These are phyloP conservation scores for Conticribra guillardii DNA, from an alignment of 108 stramenopile species.

Conservation along the genomic window DNA sequence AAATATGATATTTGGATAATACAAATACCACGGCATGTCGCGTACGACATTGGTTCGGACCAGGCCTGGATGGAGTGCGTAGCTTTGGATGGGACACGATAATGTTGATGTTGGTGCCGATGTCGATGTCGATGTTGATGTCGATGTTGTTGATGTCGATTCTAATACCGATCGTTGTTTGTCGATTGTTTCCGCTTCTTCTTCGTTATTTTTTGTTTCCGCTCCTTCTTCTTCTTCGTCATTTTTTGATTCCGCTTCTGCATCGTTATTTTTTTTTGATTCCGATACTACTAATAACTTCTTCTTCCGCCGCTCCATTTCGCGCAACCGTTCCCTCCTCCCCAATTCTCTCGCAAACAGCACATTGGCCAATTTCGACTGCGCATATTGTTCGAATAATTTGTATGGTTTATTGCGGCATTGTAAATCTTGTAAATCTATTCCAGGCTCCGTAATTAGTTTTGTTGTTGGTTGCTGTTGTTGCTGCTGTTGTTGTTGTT, in stretches of 20 bases:
- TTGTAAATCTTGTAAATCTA: slow-evolving; percentile 75
- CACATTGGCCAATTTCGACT: slow-evolving; percentile 88
- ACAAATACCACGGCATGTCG: slow-evolving; percentile 85
- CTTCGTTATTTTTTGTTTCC: too few species aligned
- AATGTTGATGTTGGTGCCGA: too few species aligned
- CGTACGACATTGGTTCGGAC: slow-evolving; percentile 88
- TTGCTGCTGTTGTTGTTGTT: not conserved
- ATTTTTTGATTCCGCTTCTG: too few species aligned
- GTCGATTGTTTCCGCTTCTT: too few species aligned
- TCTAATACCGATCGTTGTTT: too few species aligned
- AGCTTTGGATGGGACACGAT: slow-evolving; percentile 35
- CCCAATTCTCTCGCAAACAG: slow-evolving; percentile 76
- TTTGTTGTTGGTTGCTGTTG: slow-evolving; percentile 47
- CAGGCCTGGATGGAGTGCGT: slow-evolving; percentile 87
- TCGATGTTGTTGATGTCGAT: too few species aligned
- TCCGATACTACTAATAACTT: not conserved
- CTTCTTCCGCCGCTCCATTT: not conserved
- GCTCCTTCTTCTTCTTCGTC: too few species aligned
- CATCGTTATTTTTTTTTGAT: too few species aligned
- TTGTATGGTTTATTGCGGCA: slow-evolving; percentile 64
- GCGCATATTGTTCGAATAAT: slow-evolving; percentile 87
- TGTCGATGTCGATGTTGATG: too few species aligned
- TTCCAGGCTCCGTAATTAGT: slow-evolving; percentile 39
- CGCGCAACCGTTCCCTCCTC: slow-evolving; percentile 37
- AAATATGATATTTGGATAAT: slow-evolving; percentile 63